phyloP scores from a whole-genome alignment of 1,139 yeast species.

The Meyerozyma smithsonii region DNA sequence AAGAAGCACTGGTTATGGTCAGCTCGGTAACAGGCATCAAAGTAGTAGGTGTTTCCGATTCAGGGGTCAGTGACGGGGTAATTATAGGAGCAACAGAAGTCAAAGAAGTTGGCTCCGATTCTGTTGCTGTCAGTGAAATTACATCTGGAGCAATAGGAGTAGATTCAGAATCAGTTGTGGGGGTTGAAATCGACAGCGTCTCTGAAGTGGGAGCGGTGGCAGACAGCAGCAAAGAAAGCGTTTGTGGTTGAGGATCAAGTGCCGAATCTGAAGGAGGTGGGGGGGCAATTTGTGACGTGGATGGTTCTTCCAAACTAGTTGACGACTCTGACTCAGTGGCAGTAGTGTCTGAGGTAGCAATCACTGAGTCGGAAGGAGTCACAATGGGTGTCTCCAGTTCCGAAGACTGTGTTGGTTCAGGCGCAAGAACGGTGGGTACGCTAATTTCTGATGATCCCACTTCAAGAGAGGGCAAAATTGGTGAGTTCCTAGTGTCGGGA shows the following conservation, averaged over 20 bases:
- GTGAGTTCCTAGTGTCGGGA: background rate
- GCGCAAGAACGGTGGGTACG: too few relatives aligned
- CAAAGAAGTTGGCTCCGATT: background rate
- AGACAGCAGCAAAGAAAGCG: background rate
- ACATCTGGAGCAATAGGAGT: too few relatives aligned
- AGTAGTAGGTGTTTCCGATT: background rate
- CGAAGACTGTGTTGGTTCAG: too few relatives aligned
- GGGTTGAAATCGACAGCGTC: background rate
- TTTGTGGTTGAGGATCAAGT: background rate
- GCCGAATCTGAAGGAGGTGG: background rate
- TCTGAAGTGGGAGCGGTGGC: background rate
- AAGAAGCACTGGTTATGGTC: background rate
- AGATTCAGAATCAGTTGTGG: too few relatives aligned
- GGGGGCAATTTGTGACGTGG: background rate
- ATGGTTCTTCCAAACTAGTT: background rate
- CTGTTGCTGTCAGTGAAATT: too few relatives aligned
- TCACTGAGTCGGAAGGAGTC: background rate
- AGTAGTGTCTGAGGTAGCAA: background rate
- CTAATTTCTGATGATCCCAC: too few relatives aligned
- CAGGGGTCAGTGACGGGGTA: background rate
- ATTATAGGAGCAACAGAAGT: background rate
- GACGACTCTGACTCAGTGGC: too few relatives aligned
- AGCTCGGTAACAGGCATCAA: background rate
- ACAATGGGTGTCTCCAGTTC: too few relatives aligned
- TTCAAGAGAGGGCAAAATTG: too few relatives aligned